Evolutionary conservation across 106 monocot genomes (phyloP), one percentile per base, ranked within the genome.

Genomic region (Dioscorea zingiberensis): DNA sequence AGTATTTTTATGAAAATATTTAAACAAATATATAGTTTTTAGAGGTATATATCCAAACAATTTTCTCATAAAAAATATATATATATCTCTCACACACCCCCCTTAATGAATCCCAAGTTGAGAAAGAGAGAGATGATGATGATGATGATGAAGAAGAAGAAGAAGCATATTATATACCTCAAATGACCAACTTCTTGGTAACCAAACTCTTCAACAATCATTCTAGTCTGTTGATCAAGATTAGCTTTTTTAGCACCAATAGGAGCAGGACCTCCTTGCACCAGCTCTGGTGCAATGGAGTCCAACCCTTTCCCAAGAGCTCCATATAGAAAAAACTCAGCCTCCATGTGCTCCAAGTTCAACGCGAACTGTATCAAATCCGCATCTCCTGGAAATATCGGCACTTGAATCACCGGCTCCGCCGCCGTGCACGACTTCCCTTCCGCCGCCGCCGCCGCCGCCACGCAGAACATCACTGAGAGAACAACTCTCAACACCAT

Each of bases 161-260:
- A 3, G 0, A 48, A 15, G 7, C 13, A 26, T n/a, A n/a, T n/a
- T n/a, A n/a, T n/a, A n/a, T 2, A 88, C 84, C 78, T 81, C 44
- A 92, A 23, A 53, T 92, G 91, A 1, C 91, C 87, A 3, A 92
- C 81, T 73, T 92, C 91, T 56, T 92, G 84, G 49, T 74, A 92
- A 2, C 59, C 87, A 25, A 92, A 87, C 59, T 92, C 76, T 1
- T 32, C 27, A 3, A 84, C 58, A 60, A 87, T 60, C 55, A 79
- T 70, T 1, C 77, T 38, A 14, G 74, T 51, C 21, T 74, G 24
- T 0, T 67, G 68, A 25, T 60, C 68, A 7, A 92, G 87, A 10
- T 77, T 51, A 60, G 87, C 91, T 29, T 68, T 74, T 66, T 58
- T 63, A 46, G 48, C 81, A 2, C 91, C 91, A 55, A 79, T 56